Evolutionary conservation across 257 asterid genomes (phyloP), one percentile per base, ranked within the genome.

Genomic region (Cinchona pubescens): DNA sequence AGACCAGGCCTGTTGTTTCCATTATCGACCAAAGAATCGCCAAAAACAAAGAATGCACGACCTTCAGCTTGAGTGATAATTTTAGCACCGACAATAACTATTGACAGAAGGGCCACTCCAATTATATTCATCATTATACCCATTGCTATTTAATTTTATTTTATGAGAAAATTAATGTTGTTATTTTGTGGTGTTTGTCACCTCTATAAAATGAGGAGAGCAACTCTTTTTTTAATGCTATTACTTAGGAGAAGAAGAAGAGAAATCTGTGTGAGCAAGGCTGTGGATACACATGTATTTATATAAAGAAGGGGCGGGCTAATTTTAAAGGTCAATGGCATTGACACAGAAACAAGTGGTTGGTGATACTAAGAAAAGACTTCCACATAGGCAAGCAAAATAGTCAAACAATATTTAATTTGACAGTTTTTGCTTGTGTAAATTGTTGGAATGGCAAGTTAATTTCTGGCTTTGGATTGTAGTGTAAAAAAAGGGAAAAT

Each of bases 1-100:
- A 87, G 46, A 85, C 81, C 67, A 89, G 62, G 68, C 77, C 87
- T 87, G 83, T 89, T 89, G 83, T 89, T 89, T 23, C 95, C 95
- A 23, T 83, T 84, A 32, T 89, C 95, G 3, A 87, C 92, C 18
- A 89, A 80, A 0, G 95, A 89, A 71, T 89, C 95, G 3, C 95
- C 95, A 48, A 89, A 89, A 53, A 89, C 85, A 49, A 87, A 87
- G 48, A 83, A 86, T 0, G 95, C 84, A 7, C 90, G 83, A 23
- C 37, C 73, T 8, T 75, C 79, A 0, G 67, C 79, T 10, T 46
- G 66, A 34, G 49, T 56, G 23, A 51, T 27, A 40, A 43, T 67
- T 5, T 58, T n/a, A 23, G 45, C 40, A 32, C 42, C 13, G 64
- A 23, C 30, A 9, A 66, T 43, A 0, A 60, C 30, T 19, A 37